Evolutionary conservation across 2,329 filamentous ascomycete species (phyloP).

Genomic region (Plenodomus tracheiphilus): DNA sequence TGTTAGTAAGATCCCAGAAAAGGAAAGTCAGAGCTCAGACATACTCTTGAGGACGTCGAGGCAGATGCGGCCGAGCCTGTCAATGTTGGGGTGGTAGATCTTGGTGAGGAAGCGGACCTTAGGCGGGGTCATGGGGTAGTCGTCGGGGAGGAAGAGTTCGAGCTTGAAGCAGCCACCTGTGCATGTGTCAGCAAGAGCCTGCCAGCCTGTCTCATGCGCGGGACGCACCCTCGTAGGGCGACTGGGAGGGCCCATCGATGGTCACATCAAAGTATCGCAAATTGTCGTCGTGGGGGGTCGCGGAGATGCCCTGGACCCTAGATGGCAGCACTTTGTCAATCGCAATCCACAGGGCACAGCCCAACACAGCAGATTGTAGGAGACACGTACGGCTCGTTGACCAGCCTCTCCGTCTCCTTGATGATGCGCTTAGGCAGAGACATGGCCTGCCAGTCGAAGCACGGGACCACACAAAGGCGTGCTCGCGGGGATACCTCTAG

Average conservation of each 20-base stretch:
- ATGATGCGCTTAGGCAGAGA: constrained; percentile 94
- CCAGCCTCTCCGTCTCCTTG: constrained; percentile 96
- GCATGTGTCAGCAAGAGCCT: constrained; percentile 9
- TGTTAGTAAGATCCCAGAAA: constrained; percentile 4
- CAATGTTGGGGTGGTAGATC: constrained; percentile 99
- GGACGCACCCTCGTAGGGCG: constrained; percentile 87
- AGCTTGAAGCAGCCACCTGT: constrained; percentile 88
- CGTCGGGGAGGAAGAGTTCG: constrained; percentile 95
- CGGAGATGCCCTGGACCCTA: constrained; percentile 94
- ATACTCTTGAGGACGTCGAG: constrained; percentile 95
- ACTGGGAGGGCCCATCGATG: constrained; percentile 88
- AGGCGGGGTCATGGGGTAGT: constrained; percentile 98
- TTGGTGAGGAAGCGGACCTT: constrained; percentile 99
- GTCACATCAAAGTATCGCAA: constrained; percentile 97
- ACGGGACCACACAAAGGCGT: constrained; percentile 5
- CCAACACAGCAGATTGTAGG: too few relatives aligned
- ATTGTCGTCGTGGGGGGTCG: constrained; percentile 94
- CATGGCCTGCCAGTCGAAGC: constrained; percentile 39
- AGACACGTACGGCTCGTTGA: constrained; percentile 83
- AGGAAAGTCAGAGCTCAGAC: constrained; percentile 1
- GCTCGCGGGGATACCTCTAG: neutral
- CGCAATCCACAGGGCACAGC: too few relatives aligned
- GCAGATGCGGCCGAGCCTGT: constrained; percentile 95
- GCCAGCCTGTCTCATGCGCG: neutral
- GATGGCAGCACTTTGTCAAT: constrained; percentile 2